phyloP scores from a whole-genome alignment of 768 basidiomycete species.

The Mycena latifolia region DNA sequence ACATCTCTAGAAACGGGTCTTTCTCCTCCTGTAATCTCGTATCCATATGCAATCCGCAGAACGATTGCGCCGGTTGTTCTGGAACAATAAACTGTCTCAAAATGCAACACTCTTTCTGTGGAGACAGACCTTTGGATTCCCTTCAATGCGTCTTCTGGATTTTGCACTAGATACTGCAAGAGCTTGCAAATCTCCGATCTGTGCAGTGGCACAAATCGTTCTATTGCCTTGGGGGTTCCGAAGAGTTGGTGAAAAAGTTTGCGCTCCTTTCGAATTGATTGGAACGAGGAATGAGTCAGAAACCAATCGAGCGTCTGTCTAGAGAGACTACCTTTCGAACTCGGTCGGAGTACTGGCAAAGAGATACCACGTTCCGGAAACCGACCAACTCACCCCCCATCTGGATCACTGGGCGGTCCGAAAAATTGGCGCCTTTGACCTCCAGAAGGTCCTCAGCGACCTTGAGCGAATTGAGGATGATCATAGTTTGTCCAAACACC shows the following conservation, averaged over 20 bases:
- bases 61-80: conserved; percentile 26
- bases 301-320: no score
- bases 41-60: conserved; percentile 29
- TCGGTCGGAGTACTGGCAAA: conserved; percentile 21
- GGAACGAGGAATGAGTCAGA: no score
- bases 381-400: conserved; percentile 34
- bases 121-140: conserved; percentile 1
- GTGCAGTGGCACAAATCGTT: conserved; percentile 11
- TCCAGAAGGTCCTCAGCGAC: conserved; percentile 29
- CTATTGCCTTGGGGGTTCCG: conserved; percentile 15
- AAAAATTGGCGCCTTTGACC: conserved; percentile 18
- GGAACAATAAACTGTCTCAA: not conserved
- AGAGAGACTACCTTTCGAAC: no score
- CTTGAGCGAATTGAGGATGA: conserved; percentile 23
- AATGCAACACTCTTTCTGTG: not conserved
- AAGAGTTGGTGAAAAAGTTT: conserved; percentile 28
- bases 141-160: not conserved
- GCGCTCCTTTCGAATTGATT: no score
- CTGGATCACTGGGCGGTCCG: conserved; percentile 25
- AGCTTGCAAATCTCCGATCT: conserved; percentile 33
- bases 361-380: conserved; percentile 10
- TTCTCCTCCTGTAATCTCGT: conserved; percentile 9
- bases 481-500: conserved; percentile 21
- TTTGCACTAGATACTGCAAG: conserved; percentile 2
- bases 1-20: conserved; percentile 8